Conservation (phyloP, 768 basidiomycete genomes). For the Mycena pura region DNA sequence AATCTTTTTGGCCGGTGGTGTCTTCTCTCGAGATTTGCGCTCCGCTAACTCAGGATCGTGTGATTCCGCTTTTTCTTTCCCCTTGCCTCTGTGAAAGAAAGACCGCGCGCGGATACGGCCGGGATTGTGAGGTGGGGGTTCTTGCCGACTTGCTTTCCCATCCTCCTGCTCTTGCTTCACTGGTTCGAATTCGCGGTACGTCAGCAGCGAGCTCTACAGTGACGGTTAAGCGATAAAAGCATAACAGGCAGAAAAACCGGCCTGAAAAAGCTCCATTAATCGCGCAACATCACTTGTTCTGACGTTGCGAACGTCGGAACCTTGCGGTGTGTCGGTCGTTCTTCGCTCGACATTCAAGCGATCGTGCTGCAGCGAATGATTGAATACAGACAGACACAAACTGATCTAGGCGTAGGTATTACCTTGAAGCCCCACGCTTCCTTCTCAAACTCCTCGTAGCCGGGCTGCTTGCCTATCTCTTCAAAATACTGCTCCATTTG, state of each 20-base stretch:
- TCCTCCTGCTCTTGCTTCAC: neutral
- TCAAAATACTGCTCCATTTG: slow-evolving; percentile 87
- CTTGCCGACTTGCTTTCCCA: neutral
- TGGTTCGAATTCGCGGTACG: slow-evolving; percentile 71
- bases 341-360: slow-evolving; percentile 76
- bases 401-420: slow-evolving; percentile 3
- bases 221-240: neutral
- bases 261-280: slow-evolving; percentile 87
- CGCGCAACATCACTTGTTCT: slow-evolving; percentile 83
- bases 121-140: neutral
- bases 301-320: slow-evolving; percentile 54
- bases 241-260: slow-evolving; percentile 29
- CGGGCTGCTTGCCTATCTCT: slow-evolving; percentile 61
- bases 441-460: slow-evolving; percentile 75
- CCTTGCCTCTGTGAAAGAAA: slow-evolving; percentile 41
- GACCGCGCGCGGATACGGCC: slow-evolving; percentile 26
- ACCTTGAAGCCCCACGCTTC: slow-evolving; percentile 86
- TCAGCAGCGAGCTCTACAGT: slow-evolving; percentile 67
- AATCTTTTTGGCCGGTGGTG: slow-evolving; percentile 63
- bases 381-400: slow-evolving; percentile 2
- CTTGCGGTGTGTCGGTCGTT: slow-evolving; percentile 51
- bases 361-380: slow-evolving; percentile 61
- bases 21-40: slow-evolving; percentile 42
- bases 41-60: slow-evolving; percentile 38
- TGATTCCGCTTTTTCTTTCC: slow-evolving; percentile 36